Conservation (phyloP, 2,329 filamentous ascomycete genomes). For the Colletotrichum cereale region DNA sequence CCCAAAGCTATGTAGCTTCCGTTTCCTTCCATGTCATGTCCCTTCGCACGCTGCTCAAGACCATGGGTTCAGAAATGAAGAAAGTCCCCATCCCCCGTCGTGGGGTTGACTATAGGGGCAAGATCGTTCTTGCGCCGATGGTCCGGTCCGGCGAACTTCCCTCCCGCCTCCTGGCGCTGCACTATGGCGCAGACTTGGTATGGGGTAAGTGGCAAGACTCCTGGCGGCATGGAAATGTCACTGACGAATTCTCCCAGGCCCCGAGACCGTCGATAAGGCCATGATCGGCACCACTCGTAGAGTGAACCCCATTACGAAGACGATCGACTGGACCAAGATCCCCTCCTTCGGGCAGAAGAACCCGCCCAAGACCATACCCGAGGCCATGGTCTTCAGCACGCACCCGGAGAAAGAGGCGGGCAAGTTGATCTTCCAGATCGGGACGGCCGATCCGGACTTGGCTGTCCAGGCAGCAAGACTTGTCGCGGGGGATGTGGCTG, state of each 20-base stretch:
- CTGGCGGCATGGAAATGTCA: neutral
- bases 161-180: slow-evolving; percentile 86
- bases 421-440: slow-evolving; percentile 90
- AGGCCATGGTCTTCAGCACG: slow-evolving; percentile 85
- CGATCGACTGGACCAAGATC: slow-evolving; percentile 85
- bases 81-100: slow-evolving; percentile 86
- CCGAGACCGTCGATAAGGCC: slow-evolving; percentile 92
- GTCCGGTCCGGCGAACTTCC: slow-evolving; percentile 97
- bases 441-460: slow-evolving; percentile 83
- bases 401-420: slow-evolving; percentile 82
- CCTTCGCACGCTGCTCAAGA: slow-evolving; percentile 53
- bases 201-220: slow-evolving; percentile 74
- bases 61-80: slow-evolving; percentile 71
- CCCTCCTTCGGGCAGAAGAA: slow-evolving; percentile 78
- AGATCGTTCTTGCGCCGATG: slow-evolving; percentile 96
- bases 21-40: slow-evolving; percentile 25
- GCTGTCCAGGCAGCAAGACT: slow-evolving; percentile 88
- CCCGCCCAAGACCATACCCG: slow-evolving; percentile 63
- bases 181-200: slow-evolving; percentile 96
- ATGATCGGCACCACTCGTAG: slow-evolving; percentile 88
- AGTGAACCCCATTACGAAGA: slow-evolving; percentile 80
- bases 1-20: slow-evolving; percentile 7
- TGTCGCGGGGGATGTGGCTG: slow-evolving; percentile 87
- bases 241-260: slow-evolving; percentile 64
- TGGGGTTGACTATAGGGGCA: slow-evolving; percentile 94